A percentile compares a stretch with the other conserved stretches of the same genome.
These are phyloP conservation scores for Umbellularia californica DNA, from an alignment of 164 flowering plant species.

Conservation along the genomic window DNA sequence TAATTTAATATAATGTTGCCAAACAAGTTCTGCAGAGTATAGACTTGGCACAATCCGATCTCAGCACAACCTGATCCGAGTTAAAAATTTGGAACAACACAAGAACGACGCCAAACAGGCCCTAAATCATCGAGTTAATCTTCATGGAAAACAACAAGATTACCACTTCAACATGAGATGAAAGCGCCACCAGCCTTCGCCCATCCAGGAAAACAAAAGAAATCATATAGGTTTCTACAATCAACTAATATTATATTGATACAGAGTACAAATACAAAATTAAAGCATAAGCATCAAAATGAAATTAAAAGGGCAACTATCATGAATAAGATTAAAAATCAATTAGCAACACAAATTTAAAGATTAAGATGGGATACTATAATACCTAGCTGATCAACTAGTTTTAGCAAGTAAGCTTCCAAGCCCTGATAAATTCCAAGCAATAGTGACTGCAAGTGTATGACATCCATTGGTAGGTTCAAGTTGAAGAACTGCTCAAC, in stretches of 20 bases:
- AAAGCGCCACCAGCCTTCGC: not conserved
- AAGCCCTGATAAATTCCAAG: conserved; percentile 59
- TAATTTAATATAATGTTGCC: too few relatives aligned
- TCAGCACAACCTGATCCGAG: too few relatives aligned
- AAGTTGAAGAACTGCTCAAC: conserved; percentile 71
- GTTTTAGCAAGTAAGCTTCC: conserved; percentile 59
- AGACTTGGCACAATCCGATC: too few relatives aligned
- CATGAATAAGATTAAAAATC: not conserved
- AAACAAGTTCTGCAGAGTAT: too few relatives aligned
- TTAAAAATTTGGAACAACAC: too few relatives aligned
- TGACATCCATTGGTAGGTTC: conserved; percentile 64
- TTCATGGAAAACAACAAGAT: not conserved
- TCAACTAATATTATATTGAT: not conserved
- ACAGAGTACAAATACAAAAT: not conserved
- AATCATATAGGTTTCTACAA: not conserved
- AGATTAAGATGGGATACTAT: too few relatives aligned
- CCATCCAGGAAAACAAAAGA: not conserved
- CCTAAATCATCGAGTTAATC: too few relatives aligned
- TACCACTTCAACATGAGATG: not conserved
- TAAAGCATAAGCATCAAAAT: not conserved
- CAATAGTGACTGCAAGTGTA: conserved; percentile 74
- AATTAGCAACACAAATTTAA: not conserved
- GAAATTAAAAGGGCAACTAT: not conserved
- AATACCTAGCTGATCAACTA: conserved; percentile 57
- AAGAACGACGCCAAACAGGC: too few relatives aligned